phyloP scores from a whole-genome alignment of 1,284 basidiomycete species.

The Fistulina hepatica region DNA sequence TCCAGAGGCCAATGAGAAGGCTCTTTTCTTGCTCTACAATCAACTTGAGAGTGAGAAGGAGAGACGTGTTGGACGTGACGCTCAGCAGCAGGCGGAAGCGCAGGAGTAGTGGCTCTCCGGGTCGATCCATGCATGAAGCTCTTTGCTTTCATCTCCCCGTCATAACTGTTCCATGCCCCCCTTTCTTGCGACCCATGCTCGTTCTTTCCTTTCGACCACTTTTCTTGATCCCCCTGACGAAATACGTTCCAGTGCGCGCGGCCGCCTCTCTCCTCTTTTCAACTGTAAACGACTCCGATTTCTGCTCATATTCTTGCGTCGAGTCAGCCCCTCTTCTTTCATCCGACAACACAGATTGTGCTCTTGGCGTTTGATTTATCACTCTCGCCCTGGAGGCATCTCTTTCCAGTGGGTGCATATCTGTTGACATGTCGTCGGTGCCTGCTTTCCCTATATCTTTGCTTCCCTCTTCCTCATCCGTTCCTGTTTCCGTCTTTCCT shows the following conservation, averaged over 20 bases:
- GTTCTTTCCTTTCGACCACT: conserved; percentile 5
- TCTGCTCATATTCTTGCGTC: no score
- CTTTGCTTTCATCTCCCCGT: conserved; percentile 6
- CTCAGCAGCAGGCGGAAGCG: conserved; percentile 51
- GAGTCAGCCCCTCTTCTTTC: no score
- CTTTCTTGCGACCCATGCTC: conserved; percentile 11
- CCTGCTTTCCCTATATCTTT: no score
- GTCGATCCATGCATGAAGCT: no score
- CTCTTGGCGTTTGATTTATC: no score
- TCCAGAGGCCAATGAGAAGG: conserved; percentile 93
- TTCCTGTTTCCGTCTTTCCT: no score
- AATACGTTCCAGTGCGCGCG: neutral
- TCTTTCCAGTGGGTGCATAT: no score
- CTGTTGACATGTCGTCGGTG: no score
- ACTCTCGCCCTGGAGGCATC: no score
- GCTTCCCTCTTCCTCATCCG: no score
- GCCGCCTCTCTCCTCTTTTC: conserved; percentile 1
- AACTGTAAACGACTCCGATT: no score
- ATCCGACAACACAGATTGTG: no score
- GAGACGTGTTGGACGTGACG: conserved; percentile 72
- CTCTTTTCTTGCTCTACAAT: conserved; percentile 94
- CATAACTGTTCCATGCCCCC: conserved; percentile 12
- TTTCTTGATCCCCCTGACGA: neutral
- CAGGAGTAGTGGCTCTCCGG: conserved; percentile 31
- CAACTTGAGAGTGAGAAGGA: conserved; percentile 95